Percentiles rank a stretch among this genome's conserved stretches.
These are phyloP conservation scores for Candida orba DNA, from an alignment of 805 yeast species.

Conservation along the genomic window DNA sequence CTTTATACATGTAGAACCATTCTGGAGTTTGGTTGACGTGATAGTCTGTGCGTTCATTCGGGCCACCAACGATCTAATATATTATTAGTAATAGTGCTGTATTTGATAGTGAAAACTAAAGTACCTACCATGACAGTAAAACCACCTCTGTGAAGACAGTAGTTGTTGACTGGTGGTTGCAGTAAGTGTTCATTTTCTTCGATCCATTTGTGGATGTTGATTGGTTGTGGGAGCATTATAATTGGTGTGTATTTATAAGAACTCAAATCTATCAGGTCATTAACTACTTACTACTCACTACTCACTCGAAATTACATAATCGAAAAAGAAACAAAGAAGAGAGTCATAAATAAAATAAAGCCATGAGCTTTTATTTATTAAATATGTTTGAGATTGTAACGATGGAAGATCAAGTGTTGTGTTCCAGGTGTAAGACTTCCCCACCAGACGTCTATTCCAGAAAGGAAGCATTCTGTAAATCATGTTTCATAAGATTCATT, in stretches of 20 bases:
- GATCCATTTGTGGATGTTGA: slow-evolving; percentile 77
- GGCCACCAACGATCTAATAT: slow-evolving; percentile 76
- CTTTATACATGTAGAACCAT: slow-evolving; percentile 84
- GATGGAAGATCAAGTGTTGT: slow-evolving; percentile 1
- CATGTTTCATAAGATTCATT: slow-evolving; percentile 67
- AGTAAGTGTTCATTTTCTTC: slow-evolving; percentile 65
- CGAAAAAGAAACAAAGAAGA: neutral
- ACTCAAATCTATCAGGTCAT: too few relatives aligned
- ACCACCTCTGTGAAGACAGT: slow-evolving; percentile 84
- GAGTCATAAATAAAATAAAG: too few relatives aligned
- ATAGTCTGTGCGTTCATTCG: slow-evolving; percentile 88
- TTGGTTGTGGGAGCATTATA: slow-evolving; percentile 45
- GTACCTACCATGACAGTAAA: slow-evolving; percentile 69
- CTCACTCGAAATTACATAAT: too few relatives aligned
- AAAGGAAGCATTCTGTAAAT: slow-evolving; percentile 56
- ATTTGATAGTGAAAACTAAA: neutral
- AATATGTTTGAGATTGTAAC: too few relatives aligned
- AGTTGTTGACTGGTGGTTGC: slow-evolving; percentile 90
- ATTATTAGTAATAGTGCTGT: neutral
- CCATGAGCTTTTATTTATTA: too few relatives aligned
- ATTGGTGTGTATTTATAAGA: too few relatives aligned
- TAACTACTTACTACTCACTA: too few relatives aligned
- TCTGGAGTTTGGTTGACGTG: slow-evolving; percentile 94
- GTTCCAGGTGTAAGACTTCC: slow-evolving; percentile 39
- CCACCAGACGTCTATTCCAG: slow-evolving; percentile 42